phyloP scores from a whole-genome alignment of 148 eudicot species.

The Salicornia ramosissima region DNA sequence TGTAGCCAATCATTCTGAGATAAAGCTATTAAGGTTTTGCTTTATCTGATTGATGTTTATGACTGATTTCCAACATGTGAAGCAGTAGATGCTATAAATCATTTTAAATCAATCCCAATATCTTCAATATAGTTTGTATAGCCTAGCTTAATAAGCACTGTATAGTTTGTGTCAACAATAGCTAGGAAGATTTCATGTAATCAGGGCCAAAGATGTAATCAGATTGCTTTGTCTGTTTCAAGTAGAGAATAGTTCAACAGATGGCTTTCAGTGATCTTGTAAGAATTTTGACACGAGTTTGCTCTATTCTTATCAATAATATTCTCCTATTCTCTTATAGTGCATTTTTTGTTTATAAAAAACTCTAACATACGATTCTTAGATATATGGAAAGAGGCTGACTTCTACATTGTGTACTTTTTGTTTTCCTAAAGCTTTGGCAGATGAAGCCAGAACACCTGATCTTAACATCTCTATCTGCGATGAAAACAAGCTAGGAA shows the following conservation, averaged over 20 bases:
- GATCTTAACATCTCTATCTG: conserved; percentile 34
- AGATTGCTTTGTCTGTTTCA: not conserved
- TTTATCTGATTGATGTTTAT: not conserved
- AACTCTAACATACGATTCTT: not conserved
- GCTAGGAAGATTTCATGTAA: not conserved
- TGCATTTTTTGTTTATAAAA: not conserved
- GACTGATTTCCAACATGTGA: not conserved
- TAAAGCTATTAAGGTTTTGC: not conserved
- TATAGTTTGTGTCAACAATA: not conserved
- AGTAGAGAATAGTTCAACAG: not conserved
- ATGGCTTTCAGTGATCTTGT: not conserved
- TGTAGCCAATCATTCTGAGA: not conserved
- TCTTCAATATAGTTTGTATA: not conserved
- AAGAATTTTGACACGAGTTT: not conserved
- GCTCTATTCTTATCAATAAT: not conserved
- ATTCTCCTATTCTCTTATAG: not conserved
- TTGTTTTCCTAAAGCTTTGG: conserved; percentile 16
- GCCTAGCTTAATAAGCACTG: not conserved
- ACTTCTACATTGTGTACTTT: not conserved
- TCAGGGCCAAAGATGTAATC: not conserved
- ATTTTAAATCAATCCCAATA: not conserved
- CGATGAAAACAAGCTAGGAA: conserved; percentile 43
- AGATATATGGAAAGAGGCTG: not conserved
- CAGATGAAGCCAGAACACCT: conserved; percentile 47
- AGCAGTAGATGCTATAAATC: not conserved